phyloP scores from a whole-genome alignment of 176 grass and related monocot genomes.

The Alloteropsis semialata region DNA sequence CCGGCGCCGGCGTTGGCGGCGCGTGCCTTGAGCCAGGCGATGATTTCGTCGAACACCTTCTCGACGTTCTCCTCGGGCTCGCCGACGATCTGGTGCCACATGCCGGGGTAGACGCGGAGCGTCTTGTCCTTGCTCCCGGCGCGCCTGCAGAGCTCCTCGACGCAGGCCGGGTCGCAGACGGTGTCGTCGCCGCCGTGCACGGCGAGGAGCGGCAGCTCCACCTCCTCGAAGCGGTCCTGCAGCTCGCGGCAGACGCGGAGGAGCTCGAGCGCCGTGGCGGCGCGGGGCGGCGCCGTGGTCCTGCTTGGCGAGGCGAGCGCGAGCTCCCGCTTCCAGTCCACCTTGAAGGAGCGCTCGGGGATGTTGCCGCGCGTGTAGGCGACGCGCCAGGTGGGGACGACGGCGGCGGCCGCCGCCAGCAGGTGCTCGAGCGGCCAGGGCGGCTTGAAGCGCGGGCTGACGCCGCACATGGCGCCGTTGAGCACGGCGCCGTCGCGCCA shows the following conservation, averaged over 20 bases:
- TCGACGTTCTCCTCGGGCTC: slow-evolving; percentile 81
- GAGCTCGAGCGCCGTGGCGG: slow-evolving; percentile 78
- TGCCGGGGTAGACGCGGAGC: slow-evolving; percentile 60
- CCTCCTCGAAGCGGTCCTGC: slow-evolving; percentile 69
- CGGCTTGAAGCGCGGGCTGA: slow-evolving; percentile 79
- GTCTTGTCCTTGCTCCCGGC: slow-evolving; percentile 75
- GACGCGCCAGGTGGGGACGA: slow-evolving; percentile 72
- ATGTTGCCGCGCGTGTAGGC: slow-evolving; percentile 68
- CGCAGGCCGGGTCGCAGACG: slow-evolving; percentile 76
- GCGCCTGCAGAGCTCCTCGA: slow-evolving; percentile 62
- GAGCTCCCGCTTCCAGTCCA: slow-evolving; percentile 67
- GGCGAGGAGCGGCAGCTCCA: slow-evolving; percentile 59
- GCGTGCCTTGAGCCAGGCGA: slow-evolving; percentile 64
- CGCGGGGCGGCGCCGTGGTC: slow-evolving; percentile 42
- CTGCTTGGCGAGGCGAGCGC: slow-evolving; percentile 57
- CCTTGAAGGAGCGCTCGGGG: slow-evolving; percentile 76
- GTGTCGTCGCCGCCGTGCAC: slow-evolving; percentile 74
- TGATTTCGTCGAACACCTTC: slow-evolving; percentile 65
- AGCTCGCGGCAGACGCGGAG: slow-evolving; percentile 75
- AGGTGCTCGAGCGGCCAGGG: slow-evolving; percentile 86
- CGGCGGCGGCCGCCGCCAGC: slow-evolving; percentile 40
- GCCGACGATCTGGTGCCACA: slow-evolving; percentile 94
- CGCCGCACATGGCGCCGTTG: slow-evolving; percentile 89
- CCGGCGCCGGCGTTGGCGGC: neutral
- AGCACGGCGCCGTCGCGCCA: slow-evolving; percentile 70